Evolutionary conservation across 129 eudicot species (phyloP).

Genomic region (Erigeron canadensis): DNA sequence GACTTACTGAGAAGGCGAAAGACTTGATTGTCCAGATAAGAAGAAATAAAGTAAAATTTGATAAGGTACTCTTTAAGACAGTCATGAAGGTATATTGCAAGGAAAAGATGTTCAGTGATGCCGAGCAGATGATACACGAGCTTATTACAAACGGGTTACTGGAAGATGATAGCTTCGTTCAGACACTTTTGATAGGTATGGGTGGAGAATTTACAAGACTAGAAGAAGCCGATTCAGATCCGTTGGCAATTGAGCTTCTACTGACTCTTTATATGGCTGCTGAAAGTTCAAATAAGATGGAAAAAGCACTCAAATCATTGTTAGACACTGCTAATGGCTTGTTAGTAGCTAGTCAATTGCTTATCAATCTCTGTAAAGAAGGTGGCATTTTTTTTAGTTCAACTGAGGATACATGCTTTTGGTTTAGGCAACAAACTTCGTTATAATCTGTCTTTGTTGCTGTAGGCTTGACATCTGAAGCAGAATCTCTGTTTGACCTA

Average conservation of each 20-base stretch:
- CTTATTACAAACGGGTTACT: conserved; percentile 35
- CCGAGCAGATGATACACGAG: conserved; percentile 55
- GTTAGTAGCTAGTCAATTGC: conserved; percentile 53
- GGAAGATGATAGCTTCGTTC: conserved; percentile 42
- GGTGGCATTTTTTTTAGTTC: conserved; percentile 36
- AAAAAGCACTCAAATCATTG: conserved; percentile 45
- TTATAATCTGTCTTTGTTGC: conserved; percentile 10
- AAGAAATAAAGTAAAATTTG: conserved; percentile 58
- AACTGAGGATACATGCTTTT: not conserved
- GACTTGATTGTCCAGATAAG: conserved; percentile 52
- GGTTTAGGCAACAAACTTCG: conserved; percentile 4
- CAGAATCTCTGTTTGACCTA: conserved; percentile 48
- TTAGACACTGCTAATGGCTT: conserved; percentile 59
- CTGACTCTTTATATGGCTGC: conserved; percentile 55
- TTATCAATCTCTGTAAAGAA: conserved; percentile 54
- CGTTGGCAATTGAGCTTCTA: conserved; percentile 59
- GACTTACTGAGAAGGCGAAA: conserved; percentile 60
- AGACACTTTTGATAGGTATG: conserved; percentile 44
- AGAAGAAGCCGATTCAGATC: conserved; percentile 35
- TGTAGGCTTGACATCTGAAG: conserved; percentile 62
- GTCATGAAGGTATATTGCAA: conserved; percentile 67
- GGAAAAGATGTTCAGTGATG: conserved; percentile 62
- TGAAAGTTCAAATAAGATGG: conserved; percentile 36
- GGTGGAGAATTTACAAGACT: conserved; percentile 35
- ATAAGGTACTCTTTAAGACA: conserved; percentile 65